These are phyloP conservation scores for Cladosporium sp. DNA, from an alignment of 2,329 filamentous ascomycete species.

Conservation along the genomic window DNA sequence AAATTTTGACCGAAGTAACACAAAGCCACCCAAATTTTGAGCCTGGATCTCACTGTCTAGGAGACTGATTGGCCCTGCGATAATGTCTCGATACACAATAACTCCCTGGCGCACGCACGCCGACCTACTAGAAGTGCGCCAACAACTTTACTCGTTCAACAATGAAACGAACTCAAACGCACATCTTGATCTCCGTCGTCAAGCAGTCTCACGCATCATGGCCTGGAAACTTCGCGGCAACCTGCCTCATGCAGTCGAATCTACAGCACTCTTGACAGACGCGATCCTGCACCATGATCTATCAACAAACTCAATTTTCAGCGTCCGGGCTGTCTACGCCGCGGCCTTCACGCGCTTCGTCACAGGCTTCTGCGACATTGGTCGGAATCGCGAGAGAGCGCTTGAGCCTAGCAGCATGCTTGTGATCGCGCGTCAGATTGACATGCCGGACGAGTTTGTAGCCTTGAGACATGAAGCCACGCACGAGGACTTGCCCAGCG, in stretches of 20 bases:
- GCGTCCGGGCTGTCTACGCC: slow-evolving; percentile 65
- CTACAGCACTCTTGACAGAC: slow-evolving; percentile 68
- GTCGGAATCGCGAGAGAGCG: slow-evolving; percentile 58
- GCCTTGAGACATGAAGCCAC: slow-evolving; percentile 86
- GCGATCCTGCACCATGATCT: slow-evolving; percentile 62
- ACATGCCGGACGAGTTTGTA: slow-evolving; percentile 73
- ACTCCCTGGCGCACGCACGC: slow-evolving; percentile 66
- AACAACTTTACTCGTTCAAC: slow-evolving; percentile 56
- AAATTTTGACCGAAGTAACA: too few species aligned
- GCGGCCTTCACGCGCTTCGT: slow-evolving; percentile 68
- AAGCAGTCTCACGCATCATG: slow-evolving; percentile 38
- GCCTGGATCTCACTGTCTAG: too few species aligned
- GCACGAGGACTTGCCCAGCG: slow-evolving; percentile 77
- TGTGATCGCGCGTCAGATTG: slow-evolving; percentile 63
- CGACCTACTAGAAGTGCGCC: slow-evolving; percentile 63
- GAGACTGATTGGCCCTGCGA: neutral
- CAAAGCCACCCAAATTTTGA: neutral
- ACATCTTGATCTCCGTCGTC: slow-evolving; percentile 26
- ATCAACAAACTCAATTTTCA: slow-evolving; percentile 49
- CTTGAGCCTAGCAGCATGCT: slow-evolving; percentile 66
- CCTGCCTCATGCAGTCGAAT: slow-evolving; percentile 76
- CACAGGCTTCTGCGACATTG: slow-evolving; percentile 72
- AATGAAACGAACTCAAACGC: neutral
- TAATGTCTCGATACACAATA: slow-evolving; percentile 67
- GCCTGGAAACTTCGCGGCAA: slow-evolving; percentile 66